Evolutionary conservation across 78 protist species (phyloP).

Genomic region (Ministeria vibrans): DNA sequence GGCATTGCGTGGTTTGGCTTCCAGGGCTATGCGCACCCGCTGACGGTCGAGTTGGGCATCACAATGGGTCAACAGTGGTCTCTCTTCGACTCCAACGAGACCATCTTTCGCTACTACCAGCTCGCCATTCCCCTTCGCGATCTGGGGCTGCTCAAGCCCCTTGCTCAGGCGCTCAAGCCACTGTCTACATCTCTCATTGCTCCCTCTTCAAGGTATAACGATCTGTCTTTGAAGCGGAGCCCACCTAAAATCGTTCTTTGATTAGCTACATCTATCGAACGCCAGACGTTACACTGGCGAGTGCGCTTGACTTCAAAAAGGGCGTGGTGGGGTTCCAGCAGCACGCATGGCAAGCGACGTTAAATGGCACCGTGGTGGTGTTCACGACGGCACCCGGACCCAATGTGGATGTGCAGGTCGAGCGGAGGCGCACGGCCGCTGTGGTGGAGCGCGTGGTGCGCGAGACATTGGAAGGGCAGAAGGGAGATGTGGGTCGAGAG

Average conservation of each 20-base stretch:
- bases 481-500: too few species aligned
- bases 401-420: too few species aligned
- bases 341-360: not conserved
- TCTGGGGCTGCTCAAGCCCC: not conserved
- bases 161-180: not conserved
- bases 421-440: too few species aligned
- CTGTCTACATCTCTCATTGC: too few species aligned
- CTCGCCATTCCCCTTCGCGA: not conserved
- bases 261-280: not conserved
- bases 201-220: too few species aligned
- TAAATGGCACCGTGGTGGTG: not conserved
- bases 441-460: too few species aligned
- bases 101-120: not conserved
- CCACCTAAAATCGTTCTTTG: not conserved
- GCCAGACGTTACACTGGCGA: not conserved
- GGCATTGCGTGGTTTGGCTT: not conserved
- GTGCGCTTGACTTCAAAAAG: not conserved
- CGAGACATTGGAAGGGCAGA: too few species aligned
- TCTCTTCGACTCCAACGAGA: not conserved
- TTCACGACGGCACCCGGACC: not conserved
- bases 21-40: not conserved
- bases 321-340: not conserved
- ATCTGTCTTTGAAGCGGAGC: too few species aligned
- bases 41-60: not conserved
- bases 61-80: too few species aligned